A percentile compares a stretch with the other conserved stretches of the same genome.
Evolutionary conservation across 139 green algal species (phyloP).

Genomic region (Chlorella sp.): DNA sequence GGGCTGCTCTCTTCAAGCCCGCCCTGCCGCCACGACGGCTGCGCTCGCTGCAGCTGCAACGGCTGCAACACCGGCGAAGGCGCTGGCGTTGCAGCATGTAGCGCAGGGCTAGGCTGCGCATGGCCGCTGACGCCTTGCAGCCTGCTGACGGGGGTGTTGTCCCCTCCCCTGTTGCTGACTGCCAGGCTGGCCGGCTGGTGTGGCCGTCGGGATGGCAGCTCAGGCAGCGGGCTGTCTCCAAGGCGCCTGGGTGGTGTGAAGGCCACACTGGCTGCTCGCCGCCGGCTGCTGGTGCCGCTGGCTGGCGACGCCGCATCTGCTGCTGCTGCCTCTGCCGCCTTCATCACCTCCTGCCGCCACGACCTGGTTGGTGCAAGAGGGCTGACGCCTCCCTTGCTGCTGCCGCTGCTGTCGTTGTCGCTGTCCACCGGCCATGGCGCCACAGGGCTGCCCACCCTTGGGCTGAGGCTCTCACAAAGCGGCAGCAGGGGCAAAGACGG

Average conservation of each 20-base stretch:
- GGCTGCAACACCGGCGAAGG: neutral
- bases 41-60: neutral
- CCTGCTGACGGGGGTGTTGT: neutral
- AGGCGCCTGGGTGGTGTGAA: constrained; percentile 2
- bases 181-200: neutral
- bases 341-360: no score
- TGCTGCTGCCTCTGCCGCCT: neutral
- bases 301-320: neutral
- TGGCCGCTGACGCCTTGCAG: neutral
- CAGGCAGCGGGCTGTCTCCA: constrained; percentile 5
- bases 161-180: neutral
- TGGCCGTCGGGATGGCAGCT: neutral
- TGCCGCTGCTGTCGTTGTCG: neutral
- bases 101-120: neutral
- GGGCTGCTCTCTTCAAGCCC: no score
- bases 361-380: neutral
- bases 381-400: neutral
- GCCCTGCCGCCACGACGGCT: neutral
- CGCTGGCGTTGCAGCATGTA: neutral
- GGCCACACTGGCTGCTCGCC: neutral
- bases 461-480: neutral
- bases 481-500: neutral
- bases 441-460: neutral
- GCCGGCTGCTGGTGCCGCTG: neutral
- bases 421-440: neutral